These are phyloP conservation scores for Epichloe brachyelytri DNA, from an alignment of 2,329 filamentous ascomycete species.

Conservation along the genomic window DNA sequence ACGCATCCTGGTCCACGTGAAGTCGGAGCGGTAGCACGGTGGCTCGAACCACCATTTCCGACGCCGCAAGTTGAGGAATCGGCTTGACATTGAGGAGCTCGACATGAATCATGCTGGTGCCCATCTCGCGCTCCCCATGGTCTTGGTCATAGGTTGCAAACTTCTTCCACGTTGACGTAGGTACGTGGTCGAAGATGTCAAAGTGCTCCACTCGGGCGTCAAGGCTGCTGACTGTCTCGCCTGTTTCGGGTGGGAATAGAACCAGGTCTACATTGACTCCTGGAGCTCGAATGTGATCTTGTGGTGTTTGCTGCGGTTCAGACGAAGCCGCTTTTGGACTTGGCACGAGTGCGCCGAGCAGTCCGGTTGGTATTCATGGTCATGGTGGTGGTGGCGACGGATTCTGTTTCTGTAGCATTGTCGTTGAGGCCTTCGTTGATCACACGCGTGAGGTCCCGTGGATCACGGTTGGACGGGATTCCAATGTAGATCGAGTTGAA, in stretches of 20 bases:
- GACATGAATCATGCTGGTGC: slow-evolving; percentile 78
- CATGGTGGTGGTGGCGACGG: slow-evolving; percentile 63
- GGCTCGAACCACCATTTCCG: slow-evolving; percentile 74
- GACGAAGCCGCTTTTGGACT: slow-evolving; percentile 49
- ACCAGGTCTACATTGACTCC: slow-evolving; percentile 71
- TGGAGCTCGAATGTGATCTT: slow-evolving; percentile 92
- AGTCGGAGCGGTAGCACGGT: slow-evolving; percentile 73
- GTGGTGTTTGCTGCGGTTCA: slow-evolving; percentile 77
- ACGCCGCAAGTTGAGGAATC: slow-evolving; percentile 68
- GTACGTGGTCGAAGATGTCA: slow-evolving; percentile 87
- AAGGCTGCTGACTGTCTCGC: slow-evolving; percentile 77
- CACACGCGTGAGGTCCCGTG: slow-evolving; percentile 63
- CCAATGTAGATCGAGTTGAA: slow-evolving; percentile 99
- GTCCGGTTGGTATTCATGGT: slow-evolving; percentile 44
- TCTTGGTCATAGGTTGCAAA: slow-evolving; percentile 91
- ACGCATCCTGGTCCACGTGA: slow-evolving; percentile 92
- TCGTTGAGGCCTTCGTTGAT: slow-evolving; percentile 89
- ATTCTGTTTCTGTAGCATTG: slow-evolving; percentile 76
- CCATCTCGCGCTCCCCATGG: slow-evolving; percentile 73
- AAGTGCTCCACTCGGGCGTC: slow-evolving; percentile 72
- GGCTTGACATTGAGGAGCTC: slow-evolving; percentile 83
- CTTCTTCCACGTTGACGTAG: slow-evolving; percentile 95
- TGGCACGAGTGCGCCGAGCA: slow-evolving; percentile 27
- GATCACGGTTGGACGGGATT: slow-evolving; percentile 75
- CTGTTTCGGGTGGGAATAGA: slow-evolving; percentile 60